phyloP scores from a whole-genome alignment of 176 grass and related monocot genomes.

The Rhynchospora tenuis region DNA sequence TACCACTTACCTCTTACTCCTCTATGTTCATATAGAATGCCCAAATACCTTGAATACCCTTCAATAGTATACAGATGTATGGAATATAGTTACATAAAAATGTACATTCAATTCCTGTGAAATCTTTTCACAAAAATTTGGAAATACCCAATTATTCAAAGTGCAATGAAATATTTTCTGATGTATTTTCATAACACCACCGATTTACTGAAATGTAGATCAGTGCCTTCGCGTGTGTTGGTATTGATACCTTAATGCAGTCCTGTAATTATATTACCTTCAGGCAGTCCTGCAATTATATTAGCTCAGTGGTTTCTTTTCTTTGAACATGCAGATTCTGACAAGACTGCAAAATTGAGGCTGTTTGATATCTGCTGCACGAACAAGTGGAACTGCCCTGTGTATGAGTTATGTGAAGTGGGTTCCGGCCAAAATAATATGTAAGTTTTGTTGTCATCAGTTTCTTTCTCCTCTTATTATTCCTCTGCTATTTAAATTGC shows the following conservation, averaged over 20 bases:
- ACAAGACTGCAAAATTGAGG: slow-evolving; percentile 1
- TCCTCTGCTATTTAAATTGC: not conserved
- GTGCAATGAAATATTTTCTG: not conserved
- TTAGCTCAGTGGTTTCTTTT: not conserved
- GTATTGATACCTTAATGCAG: not conserved
- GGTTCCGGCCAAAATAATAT: slow-evolving; percentile 29
- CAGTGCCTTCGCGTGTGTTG: not conserved
- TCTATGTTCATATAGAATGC: too few relatives aligned
- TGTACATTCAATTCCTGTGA: not conserved
- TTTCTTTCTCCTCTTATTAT: not conserved
- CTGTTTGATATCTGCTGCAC: not conserved
- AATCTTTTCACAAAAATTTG: not conserved
- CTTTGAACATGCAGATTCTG: not conserved
- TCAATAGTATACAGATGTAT: not conserved
- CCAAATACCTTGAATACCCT: not conserved
- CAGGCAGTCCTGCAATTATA: not conserved
- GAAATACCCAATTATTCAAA: not conserved
- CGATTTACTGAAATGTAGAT: not conserved
- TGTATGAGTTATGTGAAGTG: slow-evolving; percentile 35
- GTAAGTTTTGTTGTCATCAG: slow-evolving; percentile 35
- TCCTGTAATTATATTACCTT: not conserved
- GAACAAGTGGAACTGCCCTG: slow-evolving; percentile 13
- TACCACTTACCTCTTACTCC: too few relatives aligned
- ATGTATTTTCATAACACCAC: not conserved
- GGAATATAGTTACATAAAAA: not conserved